phyloP scores from a whole-genome alignment of 2,329 filamentous ascomycete species.

The Fusarium sp. region DNA sequence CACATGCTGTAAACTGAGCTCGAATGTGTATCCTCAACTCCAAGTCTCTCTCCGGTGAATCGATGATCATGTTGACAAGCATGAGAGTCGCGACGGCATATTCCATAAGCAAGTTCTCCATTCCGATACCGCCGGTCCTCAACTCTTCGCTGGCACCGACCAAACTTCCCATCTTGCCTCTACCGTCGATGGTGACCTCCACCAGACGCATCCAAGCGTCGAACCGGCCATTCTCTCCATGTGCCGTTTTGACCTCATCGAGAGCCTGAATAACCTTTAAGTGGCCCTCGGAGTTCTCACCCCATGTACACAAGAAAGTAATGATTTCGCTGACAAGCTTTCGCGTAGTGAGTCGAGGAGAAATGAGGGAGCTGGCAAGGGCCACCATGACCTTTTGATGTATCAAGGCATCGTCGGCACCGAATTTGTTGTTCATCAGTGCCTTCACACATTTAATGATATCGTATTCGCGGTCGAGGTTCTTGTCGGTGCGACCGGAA shows the following conservation, averaged over 20 bases:
- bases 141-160: slow-evolving; percentile 97
- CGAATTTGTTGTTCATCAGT: slow-evolving; percentile 99
- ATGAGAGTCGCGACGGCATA: slow-evolving; percentile 96
- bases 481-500: slow-evolving; percentile 73
- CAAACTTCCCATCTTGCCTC: slow-evolving; percentile 98
- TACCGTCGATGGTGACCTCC: slow-evolving; percentile 94
- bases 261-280: slow-evolving; percentile 93
- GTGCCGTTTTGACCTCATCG: slow-evolving; percentile 88
- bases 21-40: slow-evolving; percentile 93
- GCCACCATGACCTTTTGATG: slow-evolving; percentile 93
- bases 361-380: slow-evolving; percentile 86
- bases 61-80: slow-evolving; percentile 95
- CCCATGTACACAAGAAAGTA: slow-evolving; percentile 97
- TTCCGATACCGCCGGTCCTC: slow-evolving; percentile 93
- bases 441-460: slow-evolving; percentile 98
- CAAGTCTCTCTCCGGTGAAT: slow-evolving; percentile 88
- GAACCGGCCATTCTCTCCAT: slow-evolving; percentile 93
- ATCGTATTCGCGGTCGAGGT: slow-evolving; percentile 92
- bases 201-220: slow-evolving; percentile 99
- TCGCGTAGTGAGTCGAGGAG: slow-evolving; percentile 87
- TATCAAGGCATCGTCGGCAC: slow-evolving; percentile 91
- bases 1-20: slow-evolving; percentile 94
- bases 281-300: slow-evolving; percentile 83
- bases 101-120: slow-evolving; percentile 99
- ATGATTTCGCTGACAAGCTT: slow-evolving; percentile 96